These are phyloP conservation scores for Mycena vitilis DNA, from an alignment of 768 basidiomycete genomes.

Conservation along the genomic window DNA sequence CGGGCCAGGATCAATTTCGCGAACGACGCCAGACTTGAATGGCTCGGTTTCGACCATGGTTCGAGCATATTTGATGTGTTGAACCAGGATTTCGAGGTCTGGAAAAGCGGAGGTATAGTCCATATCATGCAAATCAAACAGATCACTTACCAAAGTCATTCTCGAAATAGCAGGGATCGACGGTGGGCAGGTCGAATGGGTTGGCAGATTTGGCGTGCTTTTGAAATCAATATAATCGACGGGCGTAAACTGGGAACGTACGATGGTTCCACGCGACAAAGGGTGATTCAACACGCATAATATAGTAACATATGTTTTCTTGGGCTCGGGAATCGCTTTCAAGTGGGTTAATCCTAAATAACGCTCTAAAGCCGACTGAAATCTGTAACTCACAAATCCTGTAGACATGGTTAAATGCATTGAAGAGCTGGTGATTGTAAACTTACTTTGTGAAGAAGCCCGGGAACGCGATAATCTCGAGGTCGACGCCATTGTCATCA, in stretches of 20 bases:
- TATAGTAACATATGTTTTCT: constrained; percentile 57
- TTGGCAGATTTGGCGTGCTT: constrained; percentile 25
- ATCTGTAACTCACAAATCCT: constrained; percentile 7
- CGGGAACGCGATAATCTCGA: constrained; percentile 43
- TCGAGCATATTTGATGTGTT: constrained; percentile 48
- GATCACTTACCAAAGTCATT: constrained; percentile 14
- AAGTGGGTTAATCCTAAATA: not conserved
- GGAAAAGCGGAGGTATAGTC: constrained; percentile 17
- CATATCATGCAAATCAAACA: not conserved
- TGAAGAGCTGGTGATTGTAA: constrained; percentile 24
- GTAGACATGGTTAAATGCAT: not conserved
- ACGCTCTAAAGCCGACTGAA: not conserved
- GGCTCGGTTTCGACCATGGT: constrained; percentile 43
- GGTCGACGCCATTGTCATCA: constrained; percentile 41
- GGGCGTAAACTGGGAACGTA: constrained; percentile 38
- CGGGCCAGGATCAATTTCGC: constrained; percentile 50
- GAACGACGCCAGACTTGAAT: constrained; percentile 25
- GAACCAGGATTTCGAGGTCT: constrained; percentile 48
- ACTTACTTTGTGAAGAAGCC: constrained; percentile 27
- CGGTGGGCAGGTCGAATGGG: constrained; percentile 19
- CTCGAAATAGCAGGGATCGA: constrained; percentile 28
- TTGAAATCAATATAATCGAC: not conserved
- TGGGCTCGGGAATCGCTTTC: constrained; percentile 42
- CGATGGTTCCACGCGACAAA: constrained; percentile 62
- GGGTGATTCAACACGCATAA: constrained; percentile 53